Percentiles rank a stretch among this genome's conserved stretches.
These are phyloP conservation scores for Hypoxylon sp. DNA, from an alignment of 2,329 filamentous ascomycete species.

Conservation along the genomic window DNA sequence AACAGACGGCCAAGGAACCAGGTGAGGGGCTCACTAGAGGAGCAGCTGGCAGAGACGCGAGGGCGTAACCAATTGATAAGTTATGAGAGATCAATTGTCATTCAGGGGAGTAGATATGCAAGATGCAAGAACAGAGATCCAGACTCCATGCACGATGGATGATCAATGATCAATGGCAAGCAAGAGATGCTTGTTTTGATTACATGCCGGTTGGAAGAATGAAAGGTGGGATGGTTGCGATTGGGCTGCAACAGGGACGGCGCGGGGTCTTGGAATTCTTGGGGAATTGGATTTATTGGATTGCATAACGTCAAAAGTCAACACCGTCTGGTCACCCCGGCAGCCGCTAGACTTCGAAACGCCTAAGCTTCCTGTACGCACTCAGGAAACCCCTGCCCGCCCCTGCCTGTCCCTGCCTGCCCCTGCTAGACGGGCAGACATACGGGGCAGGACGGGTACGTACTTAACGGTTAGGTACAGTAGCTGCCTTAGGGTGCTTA, in stretches of 20 bases:
- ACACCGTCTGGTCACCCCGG: slow-evolving; percentile 49
- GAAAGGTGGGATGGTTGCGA: slow-evolving; percentile 36
- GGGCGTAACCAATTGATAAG: slow-evolving; percentile 24
- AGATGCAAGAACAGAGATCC: slow-evolving; percentile 33
- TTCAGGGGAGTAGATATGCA: slow-evolving; percentile 27
- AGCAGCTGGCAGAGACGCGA: slow-evolving; percentile 4
- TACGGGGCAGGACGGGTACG: neutral
- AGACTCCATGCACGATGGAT: slow-evolving; percentile 37
- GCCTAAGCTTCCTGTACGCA: slow-evolving; percentile 17
- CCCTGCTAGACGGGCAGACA: slow-evolving; percentile 5
- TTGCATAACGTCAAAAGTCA: slow-evolving; percentile 43
- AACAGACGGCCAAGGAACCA: slow-evolving; percentile 8
- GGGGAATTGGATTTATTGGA: slow-evolving; percentile 9
- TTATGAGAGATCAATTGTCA: slow-evolving; percentile 14
- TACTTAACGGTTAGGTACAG: slow-evolving; percentile 6
- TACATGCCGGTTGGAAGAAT: slow-evolving; percentile 35
- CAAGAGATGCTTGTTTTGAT: slow-evolving; percentile 44
- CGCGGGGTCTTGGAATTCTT: slow-evolving; percentile 46
- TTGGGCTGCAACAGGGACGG: slow-evolving; percentile 46
- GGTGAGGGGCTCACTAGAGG: slow-evolving; percentile 9
- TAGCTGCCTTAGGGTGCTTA: slow-evolving; percentile 1
- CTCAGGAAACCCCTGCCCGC: too few species aligned
- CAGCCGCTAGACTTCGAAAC: slow-evolving; percentile 45
- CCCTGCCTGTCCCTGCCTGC: too few species aligned
- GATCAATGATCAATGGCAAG: slow-evolving; percentile 42